Evolutionary conservation across 805 yeast genomes (phyloP).

Genomic region (Candida succiphila): DNA sequence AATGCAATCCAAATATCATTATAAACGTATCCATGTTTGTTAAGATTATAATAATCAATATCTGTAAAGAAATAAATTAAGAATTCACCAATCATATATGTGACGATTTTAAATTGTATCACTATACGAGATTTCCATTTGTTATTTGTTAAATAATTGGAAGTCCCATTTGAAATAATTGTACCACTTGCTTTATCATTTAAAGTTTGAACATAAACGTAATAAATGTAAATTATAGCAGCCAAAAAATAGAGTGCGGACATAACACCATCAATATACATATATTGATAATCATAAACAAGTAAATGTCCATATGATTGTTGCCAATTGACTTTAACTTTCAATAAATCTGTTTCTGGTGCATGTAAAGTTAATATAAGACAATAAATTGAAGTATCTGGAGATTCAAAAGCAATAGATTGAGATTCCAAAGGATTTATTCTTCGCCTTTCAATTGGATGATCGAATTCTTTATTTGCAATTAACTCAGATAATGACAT

Average conservation of each 20-base stretch:
- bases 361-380: constrained; percentile 10
- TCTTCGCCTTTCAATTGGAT: constrained; percentile 7
- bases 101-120: constrained; percentile 19
- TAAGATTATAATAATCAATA: constrained; percentile 10
- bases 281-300: constrained; percentile 17
- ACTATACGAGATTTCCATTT: constrained; percentile 2
- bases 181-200: constrained; percentile 12
- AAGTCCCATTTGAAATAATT: background rate
- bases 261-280: constrained; percentile 15
- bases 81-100: constrained; percentile 9
- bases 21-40: constrained; percentile 17
- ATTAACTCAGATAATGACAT: constrained; percentile 11
- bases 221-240: constrained; percentile 6
- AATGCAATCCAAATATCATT: constrained; percentile 10
- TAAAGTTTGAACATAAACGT: constrained; percentile 7
- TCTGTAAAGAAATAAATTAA: constrained; percentile 10
- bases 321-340: constrained; percentile 19
- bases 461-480: constrained; percentile 5
- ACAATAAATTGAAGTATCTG: constrained; percentile 17
- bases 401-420: constrained; percentile 5
- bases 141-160: constrained; percentile 4
- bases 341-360: constrained; percentile 4
- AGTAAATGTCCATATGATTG: constrained; percentile 21
- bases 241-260: constrained; percentile 10
- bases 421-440: constrained; percentile 4